Conservation (phyloP, 2,329 filamentous ascomycete genomes). For the Neonectria magnoliae region DNA sequence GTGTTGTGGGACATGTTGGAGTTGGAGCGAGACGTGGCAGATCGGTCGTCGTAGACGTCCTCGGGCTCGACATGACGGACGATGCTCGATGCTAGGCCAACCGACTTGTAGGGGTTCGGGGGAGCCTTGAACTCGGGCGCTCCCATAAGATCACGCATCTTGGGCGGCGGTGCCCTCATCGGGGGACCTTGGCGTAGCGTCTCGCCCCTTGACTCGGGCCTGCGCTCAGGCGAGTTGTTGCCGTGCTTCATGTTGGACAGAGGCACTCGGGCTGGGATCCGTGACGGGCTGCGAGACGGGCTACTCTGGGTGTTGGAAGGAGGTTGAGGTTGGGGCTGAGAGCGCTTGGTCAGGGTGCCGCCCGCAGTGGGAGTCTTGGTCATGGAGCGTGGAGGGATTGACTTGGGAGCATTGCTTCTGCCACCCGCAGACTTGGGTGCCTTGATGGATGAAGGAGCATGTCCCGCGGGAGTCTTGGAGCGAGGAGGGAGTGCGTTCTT, state of each 20-base stretch:
- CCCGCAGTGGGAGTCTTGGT: conserved; percentile 67
- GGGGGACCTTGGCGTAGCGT: conserved; percentile 62
- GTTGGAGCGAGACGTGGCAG: conserved; percentile 49
- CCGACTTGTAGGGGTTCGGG: conserved; percentile 57
- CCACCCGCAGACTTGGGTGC: conserved; percentile 47
- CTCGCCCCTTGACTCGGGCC: conserved; percentile 55
- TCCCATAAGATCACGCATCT: conserved; percentile 83
- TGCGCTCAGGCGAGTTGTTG: conserved; percentile 84
- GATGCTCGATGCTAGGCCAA: conserved; percentile 63
- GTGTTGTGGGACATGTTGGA: conserved; percentile 51
- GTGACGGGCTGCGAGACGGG: conserved; percentile 53
- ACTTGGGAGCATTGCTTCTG: conserved; percentile 44
- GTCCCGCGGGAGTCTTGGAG: conserved; percentile 79
- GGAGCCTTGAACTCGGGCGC: conserved; percentile 63
- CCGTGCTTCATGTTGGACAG: conserved; percentile 75
- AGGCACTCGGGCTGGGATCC: conserved; percentile 75
- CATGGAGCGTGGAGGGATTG: conserved; percentile 51
- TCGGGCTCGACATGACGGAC: conserved; percentile 75
- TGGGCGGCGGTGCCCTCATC: conserved; percentile 80
- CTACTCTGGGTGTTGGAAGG: conserved; percentile 43
- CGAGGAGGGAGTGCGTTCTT: conserved; percentile 62
- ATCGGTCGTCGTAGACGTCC: conserved; percentile 82
- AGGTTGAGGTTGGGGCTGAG: conserved; percentile 32
- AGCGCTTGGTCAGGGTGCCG: conserved; percentile 43
- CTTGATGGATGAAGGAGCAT: conserved; percentile 56